phyloP scores from a whole-genome alignment of 2,329 filamentous ascomycete species.

The Cladosporium sp. region DNA sequence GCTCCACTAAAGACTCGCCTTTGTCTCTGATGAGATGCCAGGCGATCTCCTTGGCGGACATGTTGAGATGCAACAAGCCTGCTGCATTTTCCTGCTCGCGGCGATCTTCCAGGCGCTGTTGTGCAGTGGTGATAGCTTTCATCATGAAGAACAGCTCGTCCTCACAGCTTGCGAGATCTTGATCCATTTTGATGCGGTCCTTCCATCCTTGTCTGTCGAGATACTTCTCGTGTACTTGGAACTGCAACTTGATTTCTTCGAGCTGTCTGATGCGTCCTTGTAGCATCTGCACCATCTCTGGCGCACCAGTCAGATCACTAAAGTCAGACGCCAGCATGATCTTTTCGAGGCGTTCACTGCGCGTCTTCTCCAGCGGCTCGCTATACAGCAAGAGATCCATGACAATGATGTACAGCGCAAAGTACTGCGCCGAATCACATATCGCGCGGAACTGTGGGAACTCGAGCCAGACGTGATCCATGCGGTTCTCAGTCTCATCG shows the following conservation, averaged over 20 bases:
- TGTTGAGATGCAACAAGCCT: constrained; percentile 85
- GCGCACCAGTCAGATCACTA: constrained; percentile 90
- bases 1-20: constrained; percentile 79
- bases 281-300: constrained; percentile 86
- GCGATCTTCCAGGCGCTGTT: constrained; percentile 78
- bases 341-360: constrained; percentile 91
- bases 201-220: constrained; percentile 90
- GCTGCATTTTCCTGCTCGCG: constrained; percentile 65
- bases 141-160: constrained; percentile 99
- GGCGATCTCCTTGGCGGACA: constrained; percentile 91
- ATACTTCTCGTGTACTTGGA: constrained; percentile 86
- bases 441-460: constrained; percentile 93
- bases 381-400: constrained; percentile 94
- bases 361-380: constrained; percentile 95
- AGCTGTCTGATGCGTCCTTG: constrained; percentile 92
- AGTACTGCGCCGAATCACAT: constrained; percentile 97
- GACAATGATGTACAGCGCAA: constrained; percentile 96
- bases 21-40: constrained; percentile 93
- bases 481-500: constrained; percentile 63
- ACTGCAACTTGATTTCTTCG: constrained; percentile 94
- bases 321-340: constrained; percentile 99
- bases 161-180: constrained; percentile 84
- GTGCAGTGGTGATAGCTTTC: constrained; percentile 98
- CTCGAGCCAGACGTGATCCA: constrained; percentile 95
- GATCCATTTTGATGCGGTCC: constrained; percentile 83